These are phyloP conservation scores for Gyromitra esculenta DNA, from an alignment of 2,329 filamentous ascomycete species.

Conservation along the genomic window DNA sequence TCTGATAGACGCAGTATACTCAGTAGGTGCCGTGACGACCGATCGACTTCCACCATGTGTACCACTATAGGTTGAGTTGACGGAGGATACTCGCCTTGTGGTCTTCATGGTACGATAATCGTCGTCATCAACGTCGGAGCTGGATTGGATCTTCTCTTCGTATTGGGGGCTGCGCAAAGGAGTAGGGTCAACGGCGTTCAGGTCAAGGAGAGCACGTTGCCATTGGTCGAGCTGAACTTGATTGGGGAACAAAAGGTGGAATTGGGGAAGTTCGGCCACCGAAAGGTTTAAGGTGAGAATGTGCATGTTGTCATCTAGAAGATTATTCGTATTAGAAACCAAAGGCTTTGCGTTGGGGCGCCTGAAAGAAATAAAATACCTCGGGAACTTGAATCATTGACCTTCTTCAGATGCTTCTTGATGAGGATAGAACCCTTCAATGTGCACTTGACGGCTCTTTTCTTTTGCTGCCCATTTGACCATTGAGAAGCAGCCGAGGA, in stretches of 20 bases:
- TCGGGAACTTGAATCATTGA: constrained; percentile 70
- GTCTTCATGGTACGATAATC: constrained; percentile 71
- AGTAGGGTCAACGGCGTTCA: constrained; percentile 74
- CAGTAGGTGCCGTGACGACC: constrained; percentile 85
- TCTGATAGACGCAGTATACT: constrained; percentile 79
- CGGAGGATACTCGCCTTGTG: constrained; percentile 80
- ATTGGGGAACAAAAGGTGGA: constrained; percentile 89
- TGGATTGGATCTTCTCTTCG: constrained; percentile 72
- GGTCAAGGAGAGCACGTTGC: constrained; percentile 85
- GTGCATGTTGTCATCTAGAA: constrained; percentile 72
- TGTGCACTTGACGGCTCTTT: constrained; percentile 79
- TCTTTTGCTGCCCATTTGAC: constrained; percentile 67
- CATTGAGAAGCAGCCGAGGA: constrained; percentile 70
- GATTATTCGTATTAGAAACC: constrained; percentile 51
- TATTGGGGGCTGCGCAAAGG: constrained; percentile 75
- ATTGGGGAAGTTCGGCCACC: constrained; percentile 89
- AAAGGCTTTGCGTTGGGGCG: background rate
- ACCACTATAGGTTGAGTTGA: constrained; percentile 82
- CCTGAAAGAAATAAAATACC: constrained; percentile 59
- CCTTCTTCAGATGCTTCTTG: constrained; percentile 94
- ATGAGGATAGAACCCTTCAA: constrained; percentile 98
- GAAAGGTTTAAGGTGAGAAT: constrained; percentile 89
- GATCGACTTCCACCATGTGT: constrained; percentile 84
- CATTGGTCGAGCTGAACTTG: constrained; percentile 86
- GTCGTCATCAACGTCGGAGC: constrained; percentile 86